Conservation (phyloP, 768 basidiomycete species). For the Inosperma sp. region DNA sequence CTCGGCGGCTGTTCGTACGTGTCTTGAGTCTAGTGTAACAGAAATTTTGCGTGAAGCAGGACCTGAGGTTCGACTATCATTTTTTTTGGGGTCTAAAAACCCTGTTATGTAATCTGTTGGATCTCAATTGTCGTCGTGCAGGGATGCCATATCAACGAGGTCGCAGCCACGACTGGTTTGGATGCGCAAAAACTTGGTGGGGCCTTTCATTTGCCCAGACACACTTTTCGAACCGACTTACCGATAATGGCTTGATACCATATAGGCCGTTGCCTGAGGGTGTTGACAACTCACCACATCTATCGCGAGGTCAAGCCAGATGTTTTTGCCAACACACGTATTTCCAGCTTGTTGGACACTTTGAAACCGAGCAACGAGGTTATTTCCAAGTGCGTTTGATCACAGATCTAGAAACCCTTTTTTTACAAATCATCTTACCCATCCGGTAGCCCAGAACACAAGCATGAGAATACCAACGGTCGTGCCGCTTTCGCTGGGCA, state of each 20-base stretch:
- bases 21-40: slow-evolving; percentile 18
- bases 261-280: slow-evolving; percentile 28
- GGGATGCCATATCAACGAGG: slow-evolving; percentile 37
- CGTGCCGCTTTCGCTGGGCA: slow-evolving; percentile 25
- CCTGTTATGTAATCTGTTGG: too few species aligned
- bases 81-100: too few species aligned
- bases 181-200: slow-evolving; percentile 35
- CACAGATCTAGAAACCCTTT: neutral
- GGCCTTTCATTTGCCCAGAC: too few species aligned
- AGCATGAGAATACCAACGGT: slow-evolving; percentile 26
- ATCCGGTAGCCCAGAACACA: slow-evolving; percentile 21
- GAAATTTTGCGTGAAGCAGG: slow-evolving; percentile 33
- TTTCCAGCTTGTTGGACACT: slow-evolving; percentile 30
- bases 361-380: slow-evolving; percentile 27
- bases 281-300: slow-evolving; percentile 32
- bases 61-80: slow-evolving; percentile 18
- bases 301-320: slow-evolving; percentile 35
- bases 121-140: slow-evolving; percentile 5
- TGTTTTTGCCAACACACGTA: slow-evolving; percentile 34
- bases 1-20: slow-evolving; percentile 23
- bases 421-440: neutral
- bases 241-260: neutral
- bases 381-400: slow-evolving; percentile 22
- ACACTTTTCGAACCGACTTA: too few species aligned
- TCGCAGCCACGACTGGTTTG: slow-evolving; percentile 29